Evolutionary conservation across 768 basidiomycete species (phyloP).

Genomic region (Rhodotorula toruloides): DNA sequence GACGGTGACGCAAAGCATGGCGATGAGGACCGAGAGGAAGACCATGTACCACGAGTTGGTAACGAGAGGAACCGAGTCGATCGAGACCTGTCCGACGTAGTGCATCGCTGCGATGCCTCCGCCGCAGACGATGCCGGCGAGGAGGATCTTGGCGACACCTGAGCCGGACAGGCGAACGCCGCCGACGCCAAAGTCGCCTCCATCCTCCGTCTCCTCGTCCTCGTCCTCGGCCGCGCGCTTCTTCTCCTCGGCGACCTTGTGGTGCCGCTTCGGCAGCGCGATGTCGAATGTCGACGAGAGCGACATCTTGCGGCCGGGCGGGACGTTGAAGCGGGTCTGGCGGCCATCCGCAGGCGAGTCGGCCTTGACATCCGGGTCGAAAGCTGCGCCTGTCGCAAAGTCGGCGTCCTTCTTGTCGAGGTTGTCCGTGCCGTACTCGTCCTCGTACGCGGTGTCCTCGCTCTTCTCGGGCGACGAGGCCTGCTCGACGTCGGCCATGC

Average conservation of each 20-base stretch:
- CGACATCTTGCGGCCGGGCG: neutral
- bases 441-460: neutral
- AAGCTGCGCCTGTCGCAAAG: constrained; percentile 1
- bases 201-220: constrained; percentile 8
- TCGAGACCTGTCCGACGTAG: constrained; percentile 34
- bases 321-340: constrained; percentile 3
- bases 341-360: neutral
- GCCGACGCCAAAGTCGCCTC: constrained; percentile 30
- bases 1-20: constrained; percentile 25
- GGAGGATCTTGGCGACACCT: constrained; percentile 27
- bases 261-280: neutral
- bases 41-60: constrained; percentile 30
- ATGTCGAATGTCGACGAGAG: neutral
- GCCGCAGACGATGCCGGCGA: constrained; percentile 28
- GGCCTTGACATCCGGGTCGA: constrained; percentile 9
- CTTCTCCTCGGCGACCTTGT: neutral
- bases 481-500: constrained; percentile 7
- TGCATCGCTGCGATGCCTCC: constrained; percentile 37
- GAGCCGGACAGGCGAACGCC: constrained; percentile 12
- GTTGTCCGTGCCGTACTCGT: neutral
- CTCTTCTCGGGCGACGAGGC: constrained; percentile 5
- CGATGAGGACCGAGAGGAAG: constrained; percentile 30
- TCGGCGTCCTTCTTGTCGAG: neutral
- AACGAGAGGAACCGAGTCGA: constrained; percentile 25
- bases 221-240: constrained; percentile 8